phyloP scores from a whole-genome alignment of 306 rosid species.

The Castanospermum australe region DNA sequence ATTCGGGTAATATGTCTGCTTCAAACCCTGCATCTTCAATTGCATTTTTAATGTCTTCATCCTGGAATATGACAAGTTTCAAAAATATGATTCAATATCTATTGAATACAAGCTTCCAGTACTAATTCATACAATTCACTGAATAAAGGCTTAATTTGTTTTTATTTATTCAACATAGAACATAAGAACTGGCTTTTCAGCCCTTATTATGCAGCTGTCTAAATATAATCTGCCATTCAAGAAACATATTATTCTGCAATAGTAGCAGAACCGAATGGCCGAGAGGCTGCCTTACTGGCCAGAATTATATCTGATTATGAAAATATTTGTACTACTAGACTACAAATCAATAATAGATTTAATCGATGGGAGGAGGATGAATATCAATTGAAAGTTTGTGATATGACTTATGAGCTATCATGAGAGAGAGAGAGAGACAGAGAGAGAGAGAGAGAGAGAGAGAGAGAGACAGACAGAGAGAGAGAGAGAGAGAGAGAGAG shows the following conservation, averaged over 20 bases:
- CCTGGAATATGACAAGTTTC: conserved; percentile 50
- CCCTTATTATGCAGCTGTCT: neutral
- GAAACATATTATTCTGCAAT: neutral
- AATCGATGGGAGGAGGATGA: neutral
- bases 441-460: neutral
- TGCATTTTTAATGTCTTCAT: conserved; percentile 78
- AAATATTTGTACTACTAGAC: neutral
- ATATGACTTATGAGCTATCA: neutral
- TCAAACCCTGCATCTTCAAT: conserved; percentile 99
- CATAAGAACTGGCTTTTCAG: neutral
- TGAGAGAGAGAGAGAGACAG: neutral
- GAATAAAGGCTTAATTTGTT: conserved; percentile 7
- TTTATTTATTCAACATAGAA: neutral
- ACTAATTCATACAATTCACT: neutral
- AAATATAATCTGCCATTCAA: conserved; percentile 5
- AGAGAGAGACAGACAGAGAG: no score
- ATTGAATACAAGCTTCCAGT: conserved; percentile 12
- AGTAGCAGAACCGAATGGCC: conserved; percentile 8
- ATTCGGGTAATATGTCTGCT: conserved; percentile 84
- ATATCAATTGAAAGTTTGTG: conserved; percentile 4
- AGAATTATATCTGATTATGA: neutral
- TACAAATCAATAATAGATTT: neutral
- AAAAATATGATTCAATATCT: conserved; percentile 19
- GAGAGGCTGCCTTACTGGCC: neutral
- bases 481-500: neutral